Conservation (phyloP, 768 basidiomycete genomes). For the Mrakia frigida region DNA sequence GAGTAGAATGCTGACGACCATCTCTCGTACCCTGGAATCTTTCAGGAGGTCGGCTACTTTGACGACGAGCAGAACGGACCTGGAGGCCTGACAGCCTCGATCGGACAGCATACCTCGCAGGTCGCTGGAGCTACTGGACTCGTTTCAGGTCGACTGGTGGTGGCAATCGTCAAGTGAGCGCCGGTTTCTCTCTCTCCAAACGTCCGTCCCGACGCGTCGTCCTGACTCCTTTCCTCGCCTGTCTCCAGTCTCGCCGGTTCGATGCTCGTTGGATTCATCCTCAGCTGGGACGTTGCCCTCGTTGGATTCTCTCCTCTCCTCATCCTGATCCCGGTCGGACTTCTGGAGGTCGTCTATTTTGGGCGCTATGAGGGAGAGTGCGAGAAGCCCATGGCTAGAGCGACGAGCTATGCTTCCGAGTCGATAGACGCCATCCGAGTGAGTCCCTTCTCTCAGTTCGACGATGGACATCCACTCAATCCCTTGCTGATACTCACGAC, state of each 20-base stretch:
- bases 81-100: constrained; percentile 40
- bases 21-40: background rate
- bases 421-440: constrained; percentile 27
- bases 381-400: background rate
- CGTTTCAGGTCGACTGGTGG: constrained; percentile 38
- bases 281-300: constrained; percentile 18
- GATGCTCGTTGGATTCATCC: background rate
- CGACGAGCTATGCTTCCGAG: constrained; percentile 12
- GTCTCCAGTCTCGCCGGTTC: constrained; percentile 28
- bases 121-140: constrained; percentile 39
- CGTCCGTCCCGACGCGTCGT: constrained; percentile 3
- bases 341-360: constrained; percentile 13
- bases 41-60: constrained; percentile 42
- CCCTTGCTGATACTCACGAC: background rate
- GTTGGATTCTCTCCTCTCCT: constrained; percentile 24
- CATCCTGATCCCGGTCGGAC: constrained; percentile 14
- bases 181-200: background rate
- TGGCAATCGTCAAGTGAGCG: background rate
- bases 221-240: too few relatives aligned
- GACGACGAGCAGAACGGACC: constrained; percentile 37
- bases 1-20: background rate
- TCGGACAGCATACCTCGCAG: constrained; percentile 36
- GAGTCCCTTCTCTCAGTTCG: background rate
- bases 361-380: constrained; percentile 5
- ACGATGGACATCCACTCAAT: background rate